Base-by-base conservation (phyloP, 2,329 filamentous ascomycete genomes). In the Sporothrix curviconia region DNA sequence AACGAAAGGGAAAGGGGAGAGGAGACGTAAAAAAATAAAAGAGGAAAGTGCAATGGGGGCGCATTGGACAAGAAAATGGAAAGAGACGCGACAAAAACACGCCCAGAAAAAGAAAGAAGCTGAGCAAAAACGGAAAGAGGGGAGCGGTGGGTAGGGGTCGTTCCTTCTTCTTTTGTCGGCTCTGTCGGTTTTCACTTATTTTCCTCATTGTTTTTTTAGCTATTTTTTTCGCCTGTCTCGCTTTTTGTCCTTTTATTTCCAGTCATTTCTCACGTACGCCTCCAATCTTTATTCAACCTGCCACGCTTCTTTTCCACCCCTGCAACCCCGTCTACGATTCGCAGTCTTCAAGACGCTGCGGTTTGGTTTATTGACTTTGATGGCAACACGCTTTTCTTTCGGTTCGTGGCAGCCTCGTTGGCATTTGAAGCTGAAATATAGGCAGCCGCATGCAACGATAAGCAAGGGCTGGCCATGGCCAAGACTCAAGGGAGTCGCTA, bases 81-180 rank as follows among this genome's bases (percentile, higher is more conserved):
- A 17, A 8, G 30, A 11, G 32, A 44, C 30, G 42, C 30, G 52
- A 30, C 32, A 52, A 37, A 46, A 46, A 51, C 34, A 30, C 36
- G 50, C 22, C 47, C 40, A 46, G 46, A 40, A 47, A 52, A 52
- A 25, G 28, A 43, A 22, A 43, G 28, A 32, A 24, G 9, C 6
- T 7, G 40, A 46, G 19, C 32, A 40, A 37, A 37, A 50, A 36
- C 4, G 55, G 36, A 43, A 50, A 50, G 55, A 32, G 54, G 43
- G 25, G 25, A 34, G 25, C 17, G 36, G 32, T 17, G 14, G 40
- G 30, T 19, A 28, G 32, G 53, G n/a, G 34, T 55, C 42, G 53
- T 24, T 50, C 36, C 47, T 56, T 56, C 40, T 44, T 52, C 39
- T 52, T 57, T 46, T 52, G 30, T 39, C 30, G 30, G 49, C 28